These are phyloP conservation scores for Fomitopsis serialis DNA, from an alignment of 768 basidiomycete species.

Conservation along the genomic window DNA sequence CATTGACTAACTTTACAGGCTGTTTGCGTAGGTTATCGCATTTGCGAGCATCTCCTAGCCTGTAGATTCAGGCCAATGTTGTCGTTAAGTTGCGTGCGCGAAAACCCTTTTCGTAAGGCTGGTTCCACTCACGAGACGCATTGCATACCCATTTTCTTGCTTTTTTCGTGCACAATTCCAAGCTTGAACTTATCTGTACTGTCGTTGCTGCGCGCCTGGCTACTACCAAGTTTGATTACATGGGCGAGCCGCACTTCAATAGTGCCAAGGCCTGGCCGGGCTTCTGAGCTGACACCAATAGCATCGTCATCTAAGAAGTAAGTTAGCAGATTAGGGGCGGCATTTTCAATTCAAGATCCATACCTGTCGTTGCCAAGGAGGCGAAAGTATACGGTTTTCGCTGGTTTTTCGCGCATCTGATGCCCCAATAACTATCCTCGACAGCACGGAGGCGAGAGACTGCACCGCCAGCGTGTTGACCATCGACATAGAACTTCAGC, in stretches of 20 bases:
- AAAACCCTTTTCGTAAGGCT: no score
- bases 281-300: not conserved
- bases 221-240: not conserved
- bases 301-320: slow-evolving; percentile 5
- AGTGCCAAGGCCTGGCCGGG: slow-evolving; percentile 1
- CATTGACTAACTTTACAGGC: not conserved
- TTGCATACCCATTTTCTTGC: slow-evolving; percentile 11
- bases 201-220: not conserved
- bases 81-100: not conserved
- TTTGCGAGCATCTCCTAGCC: slow-evolving; percentile 4
- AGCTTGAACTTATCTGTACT: not conserved
- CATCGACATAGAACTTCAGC: not conserved
- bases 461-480: slow-evolving; percentile 10
- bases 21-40: not conserved
- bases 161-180: slow-evolving; percentile 12
- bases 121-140: slow-evolving; percentile 13
- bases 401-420: slow-evolving; percentile 1
- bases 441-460: not conserved
- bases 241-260: slow-evolving; percentile 2
- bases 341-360: not conserved
- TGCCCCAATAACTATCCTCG: not conserved
- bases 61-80: not conserved
- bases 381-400: slow-evolving; percentile 7
- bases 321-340: not conserved
- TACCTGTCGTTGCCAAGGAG: slow-evolving; percentile 5